These are phyloP conservation scores for Coccomyxa sp. DNA, from an alignment of 139 green algal genomes.

Conservation along the genomic window DNA sequence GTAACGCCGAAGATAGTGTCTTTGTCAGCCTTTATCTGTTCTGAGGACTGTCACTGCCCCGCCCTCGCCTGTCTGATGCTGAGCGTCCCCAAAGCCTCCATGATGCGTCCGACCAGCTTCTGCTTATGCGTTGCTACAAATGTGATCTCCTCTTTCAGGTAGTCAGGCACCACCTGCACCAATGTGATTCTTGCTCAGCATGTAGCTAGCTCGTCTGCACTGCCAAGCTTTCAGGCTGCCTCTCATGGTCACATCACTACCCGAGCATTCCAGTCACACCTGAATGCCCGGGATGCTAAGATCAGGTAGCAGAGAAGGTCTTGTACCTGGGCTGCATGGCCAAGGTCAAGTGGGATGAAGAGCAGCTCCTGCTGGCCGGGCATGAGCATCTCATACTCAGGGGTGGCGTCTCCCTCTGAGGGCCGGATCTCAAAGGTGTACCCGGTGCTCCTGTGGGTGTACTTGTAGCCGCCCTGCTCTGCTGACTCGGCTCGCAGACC, in stretches of 20 bases:
- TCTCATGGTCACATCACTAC: neutral
- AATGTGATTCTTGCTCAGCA: too few relatives aligned
- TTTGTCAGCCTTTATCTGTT: too few relatives aligned
- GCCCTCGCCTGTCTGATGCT: conserved; percentile 1
- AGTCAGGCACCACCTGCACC: conserved; percentile 9
- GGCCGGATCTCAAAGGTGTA: conserved; percentile 30
- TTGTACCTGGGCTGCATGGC: conserved; percentile 5
- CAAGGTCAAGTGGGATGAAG: conserved; percentile 16
- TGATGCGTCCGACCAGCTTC: conserved; percentile 16
- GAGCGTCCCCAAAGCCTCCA: conserved; percentile 16
- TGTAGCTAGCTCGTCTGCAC: neutral
- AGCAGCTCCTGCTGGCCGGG: conserved; percentile 2
- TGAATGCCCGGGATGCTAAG: neutral
- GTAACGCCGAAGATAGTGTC: too few relatives aligned
- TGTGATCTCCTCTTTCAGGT: conserved; percentile 12
- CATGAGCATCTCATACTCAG: neutral
- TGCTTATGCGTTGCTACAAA: conserved; percentile 13
- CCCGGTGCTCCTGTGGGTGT: conserved; percentile 15
- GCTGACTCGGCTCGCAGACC: conserved; percentile 22
- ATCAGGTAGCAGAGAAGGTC: neutral
- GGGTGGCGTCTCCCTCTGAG: neutral
- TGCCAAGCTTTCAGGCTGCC: too few relatives aligned
- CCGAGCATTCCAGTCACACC: neutral
- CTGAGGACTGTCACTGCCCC: too few relatives aligned
- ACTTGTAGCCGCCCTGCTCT: conserved; percentile 21